A percentile compares a stretch with the other conserved stretches of the same genome.
phyloP scores from a whole-genome alignment of 768 basidiomycete species.

The Boletus pseudo-olivaceus region DNA sequence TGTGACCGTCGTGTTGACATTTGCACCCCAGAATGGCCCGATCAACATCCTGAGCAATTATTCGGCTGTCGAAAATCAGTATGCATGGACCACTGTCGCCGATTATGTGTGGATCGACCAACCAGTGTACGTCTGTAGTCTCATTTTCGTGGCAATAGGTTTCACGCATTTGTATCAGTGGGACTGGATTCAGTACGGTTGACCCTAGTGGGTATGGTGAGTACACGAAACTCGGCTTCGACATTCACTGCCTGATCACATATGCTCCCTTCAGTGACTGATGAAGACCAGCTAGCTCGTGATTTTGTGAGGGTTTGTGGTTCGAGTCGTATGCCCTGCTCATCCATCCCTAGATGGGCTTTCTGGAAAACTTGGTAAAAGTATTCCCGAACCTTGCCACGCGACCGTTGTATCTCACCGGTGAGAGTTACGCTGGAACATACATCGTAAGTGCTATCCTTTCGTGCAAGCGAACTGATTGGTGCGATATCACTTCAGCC shows the following conservation, averaged over 20 bases:
- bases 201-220: constrained; percentile 55
- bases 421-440: constrained; percentile 71
- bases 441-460: constrained; percentile 52
- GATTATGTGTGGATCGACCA: constrained; percentile 56
- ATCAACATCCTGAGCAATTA: constrained; percentile 53
- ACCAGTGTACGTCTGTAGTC: constrained; percentile 42
- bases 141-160: neutral
- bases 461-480: constrained; percentile 10
- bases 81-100: constrained; percentile 55
- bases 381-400: constrained; percentile 66
- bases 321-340: constrained; percentile 14
- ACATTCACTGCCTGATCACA: neutral
- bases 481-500: constrained; percentile 43
- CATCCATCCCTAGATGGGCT: constrained; percentile 51
- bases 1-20: neutral
- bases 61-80: constrained; percentile 44
- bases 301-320: constrained; percentile 36
- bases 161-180: constrained; percentile 33
- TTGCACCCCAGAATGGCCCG: constrained; percentile 55
- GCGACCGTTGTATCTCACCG: constrained; percentile 65
- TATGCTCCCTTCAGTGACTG: constrained; percentile 37
- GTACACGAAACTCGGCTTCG: constrained; percentile 4
- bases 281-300: constrained; percentile 59
- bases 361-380: constrained; percentile 65
- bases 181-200: constrained; percentile 62